Percentiles rank a stretch among this genome's conserved stretches.
phyloP scores from a whole-genome alignment of 345 rosid species.

The Linum trigynum region DNA sequence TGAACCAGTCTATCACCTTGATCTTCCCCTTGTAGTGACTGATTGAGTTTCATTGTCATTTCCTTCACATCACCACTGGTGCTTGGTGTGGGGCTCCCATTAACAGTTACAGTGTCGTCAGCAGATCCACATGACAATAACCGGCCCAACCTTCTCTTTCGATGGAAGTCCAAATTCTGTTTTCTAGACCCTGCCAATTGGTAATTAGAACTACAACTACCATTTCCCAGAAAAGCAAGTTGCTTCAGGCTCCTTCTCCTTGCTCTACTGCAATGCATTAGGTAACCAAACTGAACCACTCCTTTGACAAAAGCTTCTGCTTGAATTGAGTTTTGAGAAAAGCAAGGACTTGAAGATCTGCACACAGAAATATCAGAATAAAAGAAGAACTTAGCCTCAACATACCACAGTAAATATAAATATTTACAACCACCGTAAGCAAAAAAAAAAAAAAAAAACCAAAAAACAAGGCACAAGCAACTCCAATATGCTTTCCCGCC shows the following conservation, averaged over 20 bases:
- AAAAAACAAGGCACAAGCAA: background rate
- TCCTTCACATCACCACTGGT: constrained; percentile 50
- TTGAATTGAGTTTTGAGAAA: constrained; percentile 34
- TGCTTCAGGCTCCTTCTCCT: constrained; percentile 33
- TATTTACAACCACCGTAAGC: no score
- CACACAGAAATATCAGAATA: constrained; percentile 20
- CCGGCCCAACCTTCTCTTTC: constrained; percentile 30
- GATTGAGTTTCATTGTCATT: constrained; percentile 54
- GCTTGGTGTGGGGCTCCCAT: constrained; percentile 45
- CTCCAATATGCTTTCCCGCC: background rate
- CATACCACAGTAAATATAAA: no score
- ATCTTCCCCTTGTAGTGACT: constrained; percentile 58
- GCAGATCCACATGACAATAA: constrained; percentile 44
- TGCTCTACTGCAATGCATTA: constrained; percentile 38
- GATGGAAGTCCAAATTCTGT: constrained; percentile 13
- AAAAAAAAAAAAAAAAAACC: no score
- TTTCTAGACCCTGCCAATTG: constrained; percentile 24
- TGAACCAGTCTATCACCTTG: constrained; percentile 71
- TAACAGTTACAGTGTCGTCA: constrained; percentile 70
- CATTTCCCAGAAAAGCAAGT: constrained; percentile 27
- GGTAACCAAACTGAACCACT: constrained; percentile 26
- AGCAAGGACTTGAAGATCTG: constrained; percentile 47
- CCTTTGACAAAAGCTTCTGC: constrained; percentile 30
- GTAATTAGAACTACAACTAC: constrained; percentile 10
- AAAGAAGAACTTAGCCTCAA: background rate